A percentile compares a stretch with the other conserved stretches of the same genome.
Conservation (phyloP, 441 rosid genomes). For the Pelargonium myrrhifolium region DNA sequence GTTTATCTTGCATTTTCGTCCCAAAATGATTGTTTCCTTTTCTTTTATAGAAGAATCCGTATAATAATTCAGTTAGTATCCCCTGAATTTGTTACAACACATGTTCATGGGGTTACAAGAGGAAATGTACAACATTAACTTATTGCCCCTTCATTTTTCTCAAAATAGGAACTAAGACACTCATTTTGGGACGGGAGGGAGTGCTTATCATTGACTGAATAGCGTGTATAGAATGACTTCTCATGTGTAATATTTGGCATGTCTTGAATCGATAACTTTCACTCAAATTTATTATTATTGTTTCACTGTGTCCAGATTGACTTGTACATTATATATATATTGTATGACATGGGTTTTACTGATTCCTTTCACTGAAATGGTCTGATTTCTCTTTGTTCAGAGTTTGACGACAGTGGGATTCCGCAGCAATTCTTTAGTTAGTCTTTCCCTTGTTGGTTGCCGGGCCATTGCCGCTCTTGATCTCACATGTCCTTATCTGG, state of each 20-base stretch:
- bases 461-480: slow-evolving; percentile 73
- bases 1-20: too few species aligned
- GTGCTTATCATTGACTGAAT: too few species aligned
- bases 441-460: slow-evolving; percentile 93
- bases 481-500: slow-evolving; percentile 67
- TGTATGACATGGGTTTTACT: slow-evolving; percentile 9
- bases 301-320: background rate
- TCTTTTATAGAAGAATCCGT: too few species aligned
- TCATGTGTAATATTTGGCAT: background rate
- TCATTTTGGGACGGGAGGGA: too few species aligned
- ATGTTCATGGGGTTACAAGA: too few species aligned
- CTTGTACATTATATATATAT: background rate
- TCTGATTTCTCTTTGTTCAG: slow-evolving; percentile 32
- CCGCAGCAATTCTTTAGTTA: slow-evolving; percentile 64
- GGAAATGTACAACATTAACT: too few species aligned
- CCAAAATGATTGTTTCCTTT: too few species aligned
- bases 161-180: too few species aligned
- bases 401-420: slow-evolving; percentile 72
- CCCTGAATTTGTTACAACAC: too few species aligned
- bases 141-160: too few species aligned
- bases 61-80: too few species aligned
- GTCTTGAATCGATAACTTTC: background rate
- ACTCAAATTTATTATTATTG: background rate
- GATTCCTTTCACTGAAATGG: slow-evolving; percentile 4
- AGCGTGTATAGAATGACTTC: background rate